Evolutionary conservation across 1,139 yeast genomes (phyloP).

Genomic region (Hanseniaspora gamundiae): DNA sequence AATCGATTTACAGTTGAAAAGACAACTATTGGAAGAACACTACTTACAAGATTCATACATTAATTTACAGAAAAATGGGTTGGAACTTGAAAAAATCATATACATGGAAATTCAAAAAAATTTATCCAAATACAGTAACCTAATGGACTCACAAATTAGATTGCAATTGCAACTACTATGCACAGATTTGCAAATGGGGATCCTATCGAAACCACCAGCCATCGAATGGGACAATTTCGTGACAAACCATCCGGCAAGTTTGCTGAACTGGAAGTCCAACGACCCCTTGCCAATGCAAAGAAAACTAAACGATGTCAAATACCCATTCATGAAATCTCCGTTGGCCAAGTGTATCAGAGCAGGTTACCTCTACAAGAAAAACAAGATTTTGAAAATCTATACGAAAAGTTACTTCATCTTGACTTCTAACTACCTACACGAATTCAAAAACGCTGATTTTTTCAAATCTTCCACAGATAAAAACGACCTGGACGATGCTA

Average conservation of each 20-base stretch:
- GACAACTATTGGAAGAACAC: conserved; percentile 57
- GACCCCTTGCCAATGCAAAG: conserved; percentile 35
- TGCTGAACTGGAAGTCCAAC: conserved; percentile 34
- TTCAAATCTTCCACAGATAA: conserved; percentile 32
- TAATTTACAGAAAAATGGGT: conserved; percentile 59
- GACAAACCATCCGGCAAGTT: conserved; percentile 34
- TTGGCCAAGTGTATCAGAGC: conserved; percentile 40
- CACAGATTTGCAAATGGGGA: conserved; percentile 51
- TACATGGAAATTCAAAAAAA: conserved; percentile 54
- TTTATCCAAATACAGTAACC: conserved; percentile 40
- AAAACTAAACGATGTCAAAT: conserved; percentile 37
- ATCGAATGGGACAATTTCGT: conserved; percentile 72
- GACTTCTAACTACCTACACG: conserved; percentile 61
- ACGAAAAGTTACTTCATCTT: conserved; percentile 60
- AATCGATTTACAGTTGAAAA: conserved; percentile 56
- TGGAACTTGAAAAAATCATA: conserved; percentile 58
- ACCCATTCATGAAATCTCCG: conserved; percentile 39
- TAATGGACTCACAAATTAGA: conserved; percentile 47
- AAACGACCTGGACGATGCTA: conserved; percentile 13
- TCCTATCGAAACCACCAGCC: conserved; percentile 46
- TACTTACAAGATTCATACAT: conserved; percentile 59
- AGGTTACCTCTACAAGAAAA: conserved; percentile 45
- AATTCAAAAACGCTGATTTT: conserved; percentile 53
- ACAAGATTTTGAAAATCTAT: conserved; percentile 53
- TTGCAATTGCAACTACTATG: conserved; percentile 44